Evolutionary conservation across 108 stramenopile genomes (phyloP).

Genomic region (Nitzschia inconspicua): DNA sequence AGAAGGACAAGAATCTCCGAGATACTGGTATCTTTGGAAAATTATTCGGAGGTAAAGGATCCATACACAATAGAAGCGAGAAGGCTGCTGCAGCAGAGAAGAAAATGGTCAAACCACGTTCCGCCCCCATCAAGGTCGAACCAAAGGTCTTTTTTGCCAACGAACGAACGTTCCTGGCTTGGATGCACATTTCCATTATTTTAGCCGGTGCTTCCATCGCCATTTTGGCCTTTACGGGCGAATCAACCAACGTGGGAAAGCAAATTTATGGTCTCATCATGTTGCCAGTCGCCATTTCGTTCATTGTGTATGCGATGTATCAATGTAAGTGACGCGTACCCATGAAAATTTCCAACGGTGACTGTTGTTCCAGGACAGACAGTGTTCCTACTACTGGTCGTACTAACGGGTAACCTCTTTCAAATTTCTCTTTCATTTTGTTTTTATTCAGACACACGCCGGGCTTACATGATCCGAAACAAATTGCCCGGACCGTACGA

Average conservation of each 20-base stretch:
- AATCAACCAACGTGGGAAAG: slow-evolving; percentile 26
- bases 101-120: slow-evolving; percentile 4
- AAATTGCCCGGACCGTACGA: slow-evolving; percentile 89
- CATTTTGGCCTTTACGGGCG: slow-evolving; percentile 72
- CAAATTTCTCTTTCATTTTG: not conserved
- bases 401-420: not conserved
- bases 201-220: slow-evolving; percentile 79
- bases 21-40: slow-evolving; percentile 1
- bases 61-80: not conserved
- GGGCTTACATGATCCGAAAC: slow-evolving; percentile 81
- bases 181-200: slow-evolving; percentile 85
- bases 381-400: not conserved
- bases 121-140: slow-evolving; percentile 38
- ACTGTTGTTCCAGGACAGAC: not conserved
- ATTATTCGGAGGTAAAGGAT: slow-evolving; percentile 1
- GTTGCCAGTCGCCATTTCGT: slow-evolving; percentile 83
- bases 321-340: slow-evolving; percentile 55
- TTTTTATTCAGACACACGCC: slow-evolving; percentile 37
- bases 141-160: slow-evolving; percentile 95
- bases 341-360: not conserved
- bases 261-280: slow-evolving; percentile 81
- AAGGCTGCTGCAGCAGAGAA: not conserved
- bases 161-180: slow-evolving; percentile 95
- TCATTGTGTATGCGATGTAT: slow-evolving; percentile 84
- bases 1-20: not conserved